Evolutionary conservation across 371 early-diverging fungal genomes (phyloP), one percentile per base, ranked within the genome.

Genomic region (Vairimorpha necatrix): DNA sequence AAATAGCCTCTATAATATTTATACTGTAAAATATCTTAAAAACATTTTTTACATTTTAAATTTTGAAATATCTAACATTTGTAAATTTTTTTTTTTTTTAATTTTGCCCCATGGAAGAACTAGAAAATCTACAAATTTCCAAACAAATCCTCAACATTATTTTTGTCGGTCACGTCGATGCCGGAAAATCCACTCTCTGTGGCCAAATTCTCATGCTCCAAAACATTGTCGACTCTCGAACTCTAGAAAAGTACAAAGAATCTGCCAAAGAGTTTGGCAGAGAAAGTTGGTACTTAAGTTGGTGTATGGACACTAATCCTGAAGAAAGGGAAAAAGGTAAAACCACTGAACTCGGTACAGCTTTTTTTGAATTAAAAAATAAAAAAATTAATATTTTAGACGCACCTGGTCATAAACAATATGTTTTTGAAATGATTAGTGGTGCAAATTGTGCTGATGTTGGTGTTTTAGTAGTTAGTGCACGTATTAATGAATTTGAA

Each of bases 121-220:
- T 50, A 11, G n/a, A 50, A 11, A 50, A 50, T 50, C n/a, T 50
- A 50, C 14, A 50, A n/a, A 50, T 28, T 18, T 26, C 62, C 9
- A 56, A 56, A 56, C 28, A 74, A 77, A 28, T 58, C 2, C 14
- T 79, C 34, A 79, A 79, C 53, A 76, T 95, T 88, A 93, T 95
- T 87, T 94, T 97, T 88, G 94, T 95, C 86, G 98, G 98, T 80
- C 96, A 98, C 91, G 97, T 96, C 89, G 97, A 98, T 86, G 93
- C 96, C 3, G 99, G 99, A 78, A 97, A 98, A 85, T 91, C 91
- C 47, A 98, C 99, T 7, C 86, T 94, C 72, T 93, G 95, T 92
- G 99, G 99, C 86, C 95, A 94, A 88, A 91, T 98, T 87, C 92
- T 97, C 87, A 93, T 94, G 90, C 91, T 94, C 88, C 91, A 93